These are phyloP conservation scores for Plectosphaerella sp. DNA, from an alignment of 2,329 filamentous ascomycete genomes.

Conservation along the genomic window DNA sequence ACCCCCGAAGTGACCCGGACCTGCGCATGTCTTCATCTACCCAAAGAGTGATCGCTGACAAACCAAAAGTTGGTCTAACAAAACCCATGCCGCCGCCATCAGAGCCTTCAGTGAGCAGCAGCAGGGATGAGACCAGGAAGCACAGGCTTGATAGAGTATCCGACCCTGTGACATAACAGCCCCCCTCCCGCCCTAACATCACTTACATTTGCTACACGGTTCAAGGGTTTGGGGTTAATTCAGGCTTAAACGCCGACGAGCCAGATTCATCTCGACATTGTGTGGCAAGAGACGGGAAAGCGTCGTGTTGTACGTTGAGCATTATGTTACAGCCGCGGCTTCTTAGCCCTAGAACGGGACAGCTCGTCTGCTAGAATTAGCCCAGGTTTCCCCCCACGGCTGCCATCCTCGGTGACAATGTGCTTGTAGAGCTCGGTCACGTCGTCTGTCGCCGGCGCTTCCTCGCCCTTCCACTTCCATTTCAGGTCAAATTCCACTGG, in stretches of 20 bases:
- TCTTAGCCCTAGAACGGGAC: slow-evolving; percentile 4
- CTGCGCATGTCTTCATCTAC: too few species aligned
- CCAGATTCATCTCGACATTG: neutral
- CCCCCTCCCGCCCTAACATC: too few species aligned
- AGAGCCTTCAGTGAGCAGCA: neutral
- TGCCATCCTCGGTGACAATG: slow-evolving; percentile 49
- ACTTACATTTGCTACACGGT: too few species aligned
- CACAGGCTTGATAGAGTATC: too few species aligned
- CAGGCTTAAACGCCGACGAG: neutral
- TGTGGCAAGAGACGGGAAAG: neutral
- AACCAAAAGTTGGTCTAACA: neutral
- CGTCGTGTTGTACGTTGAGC: neutral
- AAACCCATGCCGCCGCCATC: neutral
- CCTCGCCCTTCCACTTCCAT: slow-evolving; percentile 56
- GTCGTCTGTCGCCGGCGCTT: slow-evolving; percentile 33
- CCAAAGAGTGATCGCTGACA: neutral
- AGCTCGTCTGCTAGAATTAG: slow-evolving; percentile 42
- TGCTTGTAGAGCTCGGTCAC: slow-evolving; percentile 28
- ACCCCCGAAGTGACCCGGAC: neutral
- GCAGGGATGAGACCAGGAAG: neutral
- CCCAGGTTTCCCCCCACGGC: slow-evolving; percentile 42
- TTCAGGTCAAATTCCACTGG: slow-evolving; percentile 48
- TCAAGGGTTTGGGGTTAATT: neutral
- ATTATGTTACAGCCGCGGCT: slow-evolving; percentile 8
- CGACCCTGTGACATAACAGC: too few species aligned